These are phyloP conservation scores for Xerocomellus intermedius DNA, from an alignment of 768 basidiomycete genomes.

Conservation along the genomic window DNA sequence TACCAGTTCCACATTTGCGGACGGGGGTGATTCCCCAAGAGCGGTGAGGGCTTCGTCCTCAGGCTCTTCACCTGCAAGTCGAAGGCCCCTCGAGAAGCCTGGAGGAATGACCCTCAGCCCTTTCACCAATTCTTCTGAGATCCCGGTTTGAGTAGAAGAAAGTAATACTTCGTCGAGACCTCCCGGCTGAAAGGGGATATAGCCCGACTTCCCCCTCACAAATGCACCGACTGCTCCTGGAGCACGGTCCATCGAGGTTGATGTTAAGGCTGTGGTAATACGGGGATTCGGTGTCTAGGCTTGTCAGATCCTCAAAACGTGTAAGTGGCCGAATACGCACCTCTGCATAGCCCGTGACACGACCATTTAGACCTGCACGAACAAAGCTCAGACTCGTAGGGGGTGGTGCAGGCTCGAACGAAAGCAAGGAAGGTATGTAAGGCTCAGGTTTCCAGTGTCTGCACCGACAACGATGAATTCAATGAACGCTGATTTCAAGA, in stretches of 20 bases:
- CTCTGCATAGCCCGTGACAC: slow-evolving; percentile 79
- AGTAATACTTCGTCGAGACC: slow-evolving; percentile 71
- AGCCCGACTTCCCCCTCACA: slow-evolving; percentile 90
- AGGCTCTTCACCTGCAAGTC: slow-evolving; percentile 57
- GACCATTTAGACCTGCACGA: slow-evolving; percentile 76
- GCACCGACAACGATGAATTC: slow-evolving; percentile 14
- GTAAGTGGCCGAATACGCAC: slow-evolving; percentile 38
- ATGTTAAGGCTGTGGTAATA: slow-evolving; percentile 70
- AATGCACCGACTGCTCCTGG: slow-evolving; percentile 79
- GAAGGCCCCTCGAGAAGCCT: slow-evolving; percentile 78
- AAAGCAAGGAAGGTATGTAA: slow-evolving; percentile 61
- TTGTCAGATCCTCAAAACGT: slow-evolving; percentile 3
- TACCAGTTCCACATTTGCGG: slow-evolving; percentile 18
- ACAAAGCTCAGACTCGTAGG: slow-evolving; percentile 74
- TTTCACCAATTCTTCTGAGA: slow-evolving; percentile 39
- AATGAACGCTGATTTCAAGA: slow-evolving; percentile 4
- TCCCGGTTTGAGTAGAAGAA: slow-evolving; percentile 27
- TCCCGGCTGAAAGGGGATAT: slow-evolving; percentile 93
- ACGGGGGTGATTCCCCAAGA: slow-evolving; percentile 23
- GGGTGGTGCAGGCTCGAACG: slow-evolving; percentile 65
- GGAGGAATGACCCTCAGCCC: slow-evolving; percentile 72
- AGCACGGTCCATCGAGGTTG: slow-evolving; percentile 81
- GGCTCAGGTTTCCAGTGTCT: slow-evolving; percentile 74
- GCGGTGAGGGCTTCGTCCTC: slow-evolving; percentile 44
- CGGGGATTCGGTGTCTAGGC: slow-evolving; percentile 54